phyloP scores from a whole-genome alignment of 2,329 filamentous ascomycete genomes.

The Arthroderma sp. region DNA sequence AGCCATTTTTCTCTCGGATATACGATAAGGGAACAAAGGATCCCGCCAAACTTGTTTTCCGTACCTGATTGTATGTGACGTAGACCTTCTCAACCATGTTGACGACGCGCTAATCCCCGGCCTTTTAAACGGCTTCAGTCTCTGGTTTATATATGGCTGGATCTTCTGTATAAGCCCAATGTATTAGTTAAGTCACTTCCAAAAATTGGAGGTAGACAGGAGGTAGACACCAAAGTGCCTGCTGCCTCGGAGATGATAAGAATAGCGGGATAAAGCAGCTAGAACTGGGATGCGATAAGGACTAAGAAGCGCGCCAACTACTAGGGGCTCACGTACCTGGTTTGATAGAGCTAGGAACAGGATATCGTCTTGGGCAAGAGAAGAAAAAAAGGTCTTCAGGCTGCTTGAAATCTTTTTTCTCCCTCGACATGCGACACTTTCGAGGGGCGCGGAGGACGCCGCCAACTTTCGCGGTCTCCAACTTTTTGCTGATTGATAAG shows the following conservation, averaged over 20 bases:
- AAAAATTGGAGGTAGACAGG: no score
- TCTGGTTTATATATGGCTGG: neutral
- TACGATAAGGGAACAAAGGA: neutral
- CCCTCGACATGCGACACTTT: neutral
- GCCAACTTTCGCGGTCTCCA: neutral
- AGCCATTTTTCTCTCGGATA: no score
- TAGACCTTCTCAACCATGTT: conserved; percentile 77
- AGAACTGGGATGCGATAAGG: neutral
- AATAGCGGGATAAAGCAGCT: neutral
- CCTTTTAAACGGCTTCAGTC: neutral
- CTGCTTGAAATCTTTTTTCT: neutral
- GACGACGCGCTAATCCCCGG: conserved; percentile 14
- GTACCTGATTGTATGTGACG: conserved; percentile 83
- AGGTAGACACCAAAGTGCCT: no score
- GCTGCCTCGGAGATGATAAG: neutral
- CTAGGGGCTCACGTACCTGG: neutral
- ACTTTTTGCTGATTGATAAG: conserved; percentile 6
- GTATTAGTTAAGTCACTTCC: no score
- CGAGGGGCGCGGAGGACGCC: neutral
- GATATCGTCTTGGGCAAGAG: neutral
- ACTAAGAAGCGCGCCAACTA: neutral
- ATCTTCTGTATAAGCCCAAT: neutral
- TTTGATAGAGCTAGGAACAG: neutral
- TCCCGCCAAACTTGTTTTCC: conserved; percentile 19
- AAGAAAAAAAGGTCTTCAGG: neutral